Evolutionary conservation across 345 rosid genomes (phyloP), one percentile per base, ranked within the genome.

Genomic region (Hirschfeldia incana): DNA sequence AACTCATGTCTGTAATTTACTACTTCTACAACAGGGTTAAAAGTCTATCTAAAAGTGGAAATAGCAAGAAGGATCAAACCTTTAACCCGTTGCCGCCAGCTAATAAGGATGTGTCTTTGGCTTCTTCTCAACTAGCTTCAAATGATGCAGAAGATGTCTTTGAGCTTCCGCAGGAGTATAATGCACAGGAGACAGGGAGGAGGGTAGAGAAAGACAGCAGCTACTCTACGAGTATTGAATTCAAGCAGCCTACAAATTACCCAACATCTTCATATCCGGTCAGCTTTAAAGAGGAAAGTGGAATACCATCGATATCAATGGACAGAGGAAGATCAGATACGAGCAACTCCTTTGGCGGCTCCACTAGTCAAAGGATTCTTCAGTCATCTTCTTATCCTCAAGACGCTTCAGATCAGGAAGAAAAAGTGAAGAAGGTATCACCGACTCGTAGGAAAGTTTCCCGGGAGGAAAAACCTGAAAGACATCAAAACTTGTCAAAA

Each of bases 1-100:
- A 59, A 42, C 69, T 30, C 17, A 77, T 73, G 2, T 28, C 59
- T 27, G 36, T 75, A 55, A 37, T 57, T 67, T 61, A 63, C 72
- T 12, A 36, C 76, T 84, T 76, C 77, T 75, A 12, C 16, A 65
- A 78, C 91, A 92, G 98, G 87, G 98, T 92, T 73, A 94, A 94
- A 85, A 92, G 98, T 89, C 90, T 94, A 62, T 92, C 98, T 17
- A 94, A 90, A 87, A 83, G 90, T 84, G 97, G 97, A 70, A 91
- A 91, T 78, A 69, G 85, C 37, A 94, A 81, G 81, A 92, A 92
- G 86, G 98, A 94, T 73, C 92, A 83, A 82, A 78, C 78, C 66
- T 83, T 63, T 55, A 89, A 68, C 85, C 76, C 88, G 69, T 67
- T 80, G 69, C 87, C 86, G 11, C 80, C 80, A 62, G 72, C 76